A percentile compares a stretch with the other conserved stretches of the same genome.
Conservation (phyloP, 75 land plant species). For the Gnetum montanum region DNA sequence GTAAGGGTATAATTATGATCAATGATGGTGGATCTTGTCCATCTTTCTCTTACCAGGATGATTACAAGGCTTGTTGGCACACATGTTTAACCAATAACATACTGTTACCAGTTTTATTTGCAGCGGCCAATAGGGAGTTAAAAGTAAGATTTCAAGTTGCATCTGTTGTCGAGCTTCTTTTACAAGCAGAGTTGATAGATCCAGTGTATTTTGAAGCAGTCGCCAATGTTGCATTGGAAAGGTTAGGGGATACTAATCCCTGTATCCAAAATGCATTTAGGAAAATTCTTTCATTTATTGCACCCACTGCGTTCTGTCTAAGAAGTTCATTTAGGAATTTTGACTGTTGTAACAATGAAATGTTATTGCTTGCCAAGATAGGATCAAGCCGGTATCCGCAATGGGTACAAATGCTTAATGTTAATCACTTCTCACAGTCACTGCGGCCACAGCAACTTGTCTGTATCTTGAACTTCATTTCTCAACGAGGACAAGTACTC, state of each 20-base stretch:
- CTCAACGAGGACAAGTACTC: conserved; percentile 83
- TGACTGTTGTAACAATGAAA: conserved; percentile 1
- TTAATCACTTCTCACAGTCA: conserved; percentile 41
- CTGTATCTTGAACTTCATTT: conserved; percentile 71
- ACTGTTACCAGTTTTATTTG: conserved; percentile 42
- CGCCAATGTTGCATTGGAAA: conserved; percentile 61
- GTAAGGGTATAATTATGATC: conserved; percentile 12
- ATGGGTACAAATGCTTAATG: conserved; percentile 61
- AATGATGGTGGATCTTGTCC: conserved; percentile 5
- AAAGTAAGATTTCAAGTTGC: conserved; percentile 61
- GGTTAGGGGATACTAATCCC: conserved; percentile 72
- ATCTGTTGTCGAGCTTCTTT: conserved; percentile 43
- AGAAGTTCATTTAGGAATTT: conserved; percentile 11
- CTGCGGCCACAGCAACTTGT: conserved; percentile 75
- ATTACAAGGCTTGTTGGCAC: conserved; percentile 13
- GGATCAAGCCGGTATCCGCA: conserved; percentile 18
- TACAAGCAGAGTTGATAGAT: conserved; percentile 48
- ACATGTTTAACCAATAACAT: conserved; percentile 19
- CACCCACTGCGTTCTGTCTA: conserved; percentile 45
- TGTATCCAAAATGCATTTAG: conserved; percentile 43
- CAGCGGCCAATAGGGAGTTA: conserved; percentile 71
- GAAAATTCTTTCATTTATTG: conserved; percentile 38
- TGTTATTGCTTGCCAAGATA: neutral
- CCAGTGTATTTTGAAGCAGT: conserved; percentile 39
- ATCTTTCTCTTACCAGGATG: neutral